phyloP scores from a whole-genome alignment of 352 stramenopile species.

The Pythium aphanidermatum region DNA sequence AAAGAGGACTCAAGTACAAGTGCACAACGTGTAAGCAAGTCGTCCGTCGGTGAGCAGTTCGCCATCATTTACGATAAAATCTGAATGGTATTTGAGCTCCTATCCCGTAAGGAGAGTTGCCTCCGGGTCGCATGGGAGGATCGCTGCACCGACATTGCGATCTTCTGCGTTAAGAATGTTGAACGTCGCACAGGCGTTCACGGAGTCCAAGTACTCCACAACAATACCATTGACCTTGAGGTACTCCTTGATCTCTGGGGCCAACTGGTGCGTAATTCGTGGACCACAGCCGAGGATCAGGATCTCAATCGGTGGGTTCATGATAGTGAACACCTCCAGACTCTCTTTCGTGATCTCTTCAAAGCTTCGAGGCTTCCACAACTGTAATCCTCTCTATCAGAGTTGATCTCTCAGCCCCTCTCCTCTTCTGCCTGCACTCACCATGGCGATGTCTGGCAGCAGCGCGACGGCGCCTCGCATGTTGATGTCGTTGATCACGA shows the following conservation, averaged over 20 bases:
- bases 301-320: slow-evolving; percentile 79
- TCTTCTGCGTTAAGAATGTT: slow-evolving; percentile 91
- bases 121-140: slow-evolving; percentile 64
- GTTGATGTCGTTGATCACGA: slow-evolving; percentile 82
- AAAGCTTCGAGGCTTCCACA: slow-evolving; percentile 74
- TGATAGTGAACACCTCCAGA: slow-evolving; percentile 65
- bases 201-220: slow-evolving; percentile 78
- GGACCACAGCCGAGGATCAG: slow-evolving; percentile 73
- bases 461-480: slow-evolving; percentile 72
- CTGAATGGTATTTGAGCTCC: not conserved
- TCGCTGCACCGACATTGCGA: slow-evolving; percentile 68
- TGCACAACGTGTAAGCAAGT: slow-evolving; percentile 42
- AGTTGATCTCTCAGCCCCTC: too few species aligned
- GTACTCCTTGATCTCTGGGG: slow-evolving; percentile 56
- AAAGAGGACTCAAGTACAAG: slow-evolving; percentile 52
- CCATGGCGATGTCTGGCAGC: slow-evolving; percentile 72
- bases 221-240: slow-evolving; percentile 82
- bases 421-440: too few species aligned
- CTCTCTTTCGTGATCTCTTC: slow-evolving; percentile 80
- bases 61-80: too few species aligned
- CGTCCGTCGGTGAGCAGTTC: slow-evolving; percentile 28
- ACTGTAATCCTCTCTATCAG: too few species aligned
- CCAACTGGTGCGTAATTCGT: slow-evolving; percentile 54
- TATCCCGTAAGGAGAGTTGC: slow-evolving; percentile 8
- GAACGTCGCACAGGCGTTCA: slow-evolving; percentile 85